Base-by-base conservation (phyloP, 805 yeast genomes). In the Pichia membranifaciens region DNA sequence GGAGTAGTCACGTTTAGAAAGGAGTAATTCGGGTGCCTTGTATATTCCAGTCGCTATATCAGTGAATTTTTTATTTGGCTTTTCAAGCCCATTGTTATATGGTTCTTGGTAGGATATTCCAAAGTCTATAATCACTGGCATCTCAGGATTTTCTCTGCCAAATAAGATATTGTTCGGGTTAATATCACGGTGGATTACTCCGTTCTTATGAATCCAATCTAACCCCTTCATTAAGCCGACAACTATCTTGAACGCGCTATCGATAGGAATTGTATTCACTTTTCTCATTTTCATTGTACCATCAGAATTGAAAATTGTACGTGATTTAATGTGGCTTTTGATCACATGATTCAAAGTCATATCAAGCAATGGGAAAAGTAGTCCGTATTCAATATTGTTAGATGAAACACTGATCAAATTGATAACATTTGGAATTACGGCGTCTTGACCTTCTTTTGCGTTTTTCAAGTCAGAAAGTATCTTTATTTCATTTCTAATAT, bases 21-120 rank as follows among this genome's bases (percentile, higher is more conserved):
- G 73, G 37, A 86, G 67, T 41, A 84, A 64, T 57, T 87, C 95
- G 0, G 95, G 91, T 0, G 93, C 81, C 50, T 84, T 80, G 64
- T 78, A 87, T 31, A 71, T 70, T 1, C 82, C 81, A 0, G 90
- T 82, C 18, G 83, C 73, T 4, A 87, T 81, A 53, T 78, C 85
- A n/a, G 75, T 70, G 48, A 73, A 69, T 53, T 73, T 68, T 9
- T 62, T 57, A 5, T 62, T 59, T 1, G 55, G 49, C 43, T 75
- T 74, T 34, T 87, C 81, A 2, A 80, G 74, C 6, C 95, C 93
- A 63, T 83, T 82, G 57, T 87, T 95, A 15, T 79, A 76, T 1
- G 67, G 64, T 32, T 45, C 50, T 42, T 61, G 31, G 53, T 59
- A 72, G 17, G 68, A 59, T 21, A 69, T 70, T 0, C 76, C 77